Base-by-base conservation (phyloP, 106 monocot species). In the Dioscorea zingiberensis region DNA sequence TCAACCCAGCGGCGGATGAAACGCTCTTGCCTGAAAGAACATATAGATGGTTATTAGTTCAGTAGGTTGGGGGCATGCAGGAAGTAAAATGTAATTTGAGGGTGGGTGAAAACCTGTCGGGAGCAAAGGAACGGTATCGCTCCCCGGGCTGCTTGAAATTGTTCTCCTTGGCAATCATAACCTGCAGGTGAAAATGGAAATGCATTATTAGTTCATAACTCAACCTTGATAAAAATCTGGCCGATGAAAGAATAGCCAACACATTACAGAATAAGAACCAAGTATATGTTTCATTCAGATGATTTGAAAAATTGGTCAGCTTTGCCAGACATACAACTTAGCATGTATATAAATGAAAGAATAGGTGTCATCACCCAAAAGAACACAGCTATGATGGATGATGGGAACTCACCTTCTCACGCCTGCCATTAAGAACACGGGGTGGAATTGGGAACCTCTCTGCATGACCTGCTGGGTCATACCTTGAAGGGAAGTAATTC, bases 131-230 rank as follows among this genome's bases (percentile, higher is more conserved):
- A 15, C 88, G 71, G 81, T 97, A 97, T 73, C 97, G 83, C 84
- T 92, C 92, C 62, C 97, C 97, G 68, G 97, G 88, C 73, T 97
- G 92, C 81, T 97, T 88, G 85, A 97, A 97, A 62, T 97, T 92
- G 77, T 91, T 91, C 72, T 91, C 97, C 81, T 97, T 97, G 7
- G 59, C 30, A 68, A 97, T 97, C 16, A 77, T 29, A 62, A 47
- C 57, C 97, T 92, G 79, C 46, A 65, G 18, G 48, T 4, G 4
- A 18, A 18, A 19, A 19, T 0, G 51, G 12, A 51, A 13, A 8
- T 2, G 4, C 51, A 38, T 38, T 38, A 38, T 38, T 38, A 38
- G 1, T 10, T 38, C 38, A 6, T 38, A 38, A 38, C 6, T 38
- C 4, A 10, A 38, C 38, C 38, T 10, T 38, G 10, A 38, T 8